Base-by-base conservation (phyloP, 2,329 filamentous ascomycete species). In the Cladorrhinum sp. region DNA sequence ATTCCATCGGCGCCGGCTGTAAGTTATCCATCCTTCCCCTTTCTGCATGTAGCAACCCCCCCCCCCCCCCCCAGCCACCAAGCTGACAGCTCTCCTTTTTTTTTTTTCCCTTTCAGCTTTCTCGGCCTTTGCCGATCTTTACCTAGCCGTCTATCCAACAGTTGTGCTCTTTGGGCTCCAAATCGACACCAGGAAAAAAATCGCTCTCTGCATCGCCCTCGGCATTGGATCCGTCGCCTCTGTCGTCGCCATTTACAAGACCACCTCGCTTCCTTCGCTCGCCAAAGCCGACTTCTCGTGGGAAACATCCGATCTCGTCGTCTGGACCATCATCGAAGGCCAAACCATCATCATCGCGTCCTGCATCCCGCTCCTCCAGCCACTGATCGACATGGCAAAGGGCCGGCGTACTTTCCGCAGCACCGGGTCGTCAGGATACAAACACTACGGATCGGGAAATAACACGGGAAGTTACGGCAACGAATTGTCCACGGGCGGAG, bases 291-390 rank as follows among this genome's bases (percentile, higher is more conserved):
- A 74, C 62, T 71, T 70, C 49, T 67, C 70, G 4, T 73, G 71
- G 51, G 72, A 73, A 20, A 78, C 75, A 2, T 73, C 73, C 0
- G 76, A 78, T n/a, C 68, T 79, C 3, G 71, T 79, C 1, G 73
- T 79, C 26, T 81, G 78, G 78, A 80, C 78, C 5, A 70, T 66
- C 48, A 57, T 68, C 62, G 67, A 70, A 65, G 66, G 65, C 57
- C 58, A 56, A 55, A 64, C 60, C 23, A 54, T 68, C 46, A 67
- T 66, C 46, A 65, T 69, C 42, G 67, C 67, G 2, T 53, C 65
- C 42, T 68, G 66, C 60, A 66, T 67, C 36, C 66, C 68, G 14
- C 36, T 66, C 21, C 61, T 70, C 21, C 60, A 67, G 23, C 68
- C 68, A 3, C 60, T 70, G 21, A 51, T 65, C 42, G 67, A 67